These are phyloP conservation scores for Botrytis pseudocinerea DNA, from an alignment of 2,329 filamentous ascomycete species.

Conservation along the genomic window DNA sequence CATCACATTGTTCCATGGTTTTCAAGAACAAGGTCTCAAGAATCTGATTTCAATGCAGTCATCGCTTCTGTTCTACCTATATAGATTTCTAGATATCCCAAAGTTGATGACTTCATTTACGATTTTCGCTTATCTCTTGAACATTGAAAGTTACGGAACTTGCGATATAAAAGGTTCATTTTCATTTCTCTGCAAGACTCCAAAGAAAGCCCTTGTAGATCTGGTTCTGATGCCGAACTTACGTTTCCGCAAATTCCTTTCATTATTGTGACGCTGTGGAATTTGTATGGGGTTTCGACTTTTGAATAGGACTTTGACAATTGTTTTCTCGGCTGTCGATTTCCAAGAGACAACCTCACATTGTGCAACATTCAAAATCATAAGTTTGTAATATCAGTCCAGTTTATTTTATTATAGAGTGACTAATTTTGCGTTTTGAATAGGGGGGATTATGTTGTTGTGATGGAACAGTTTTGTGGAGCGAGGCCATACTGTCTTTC, in stretches of 20 bases:
- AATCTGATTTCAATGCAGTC: too few relatives aligned
- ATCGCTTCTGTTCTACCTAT: too few relatives aligned
- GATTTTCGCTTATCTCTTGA: too few relatives aligned
- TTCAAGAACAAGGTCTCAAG: too few relatives aligned
- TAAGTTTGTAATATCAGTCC: not conserved
- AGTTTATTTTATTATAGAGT: not conserved
- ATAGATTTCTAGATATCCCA: too few relatives aligned
- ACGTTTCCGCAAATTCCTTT: not conserved
- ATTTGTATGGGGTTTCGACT: not conserved
- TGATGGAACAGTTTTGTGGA: not conserved
- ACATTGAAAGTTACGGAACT: not conserved
- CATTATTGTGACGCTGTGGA: not conserved
- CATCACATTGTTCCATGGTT: too few relatives aligned
- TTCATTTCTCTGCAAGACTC: not conserved
- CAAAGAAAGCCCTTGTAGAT: not conserved
- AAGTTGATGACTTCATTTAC: too few relatives aligned
- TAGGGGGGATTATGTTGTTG: not conserved
- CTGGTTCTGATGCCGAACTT: accelerated
- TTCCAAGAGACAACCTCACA: not conserved
- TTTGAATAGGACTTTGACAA: not conserved
- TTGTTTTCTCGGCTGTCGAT: not conserved
- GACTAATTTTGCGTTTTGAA: not conserved
- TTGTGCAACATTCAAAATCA: not conserved
- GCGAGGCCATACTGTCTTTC: not conserved
- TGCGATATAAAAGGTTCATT: not conserved